These are phyloP conservation scores for Biscutella laevigata DNA, from an alignment of 441 rosid species.

Conservation along the genomic window DNA sequence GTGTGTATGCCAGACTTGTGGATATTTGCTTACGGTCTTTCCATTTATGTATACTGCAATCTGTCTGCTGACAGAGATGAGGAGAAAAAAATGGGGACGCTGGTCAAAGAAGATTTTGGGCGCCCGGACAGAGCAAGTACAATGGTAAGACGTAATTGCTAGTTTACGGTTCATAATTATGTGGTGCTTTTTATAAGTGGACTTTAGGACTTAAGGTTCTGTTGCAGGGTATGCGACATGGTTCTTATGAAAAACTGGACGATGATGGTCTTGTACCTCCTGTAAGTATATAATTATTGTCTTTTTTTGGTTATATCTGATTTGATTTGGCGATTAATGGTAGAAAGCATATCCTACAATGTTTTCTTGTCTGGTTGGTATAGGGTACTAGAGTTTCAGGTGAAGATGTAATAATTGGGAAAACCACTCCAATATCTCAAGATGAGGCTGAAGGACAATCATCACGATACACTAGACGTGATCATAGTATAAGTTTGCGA, in stretches of 20 bases:
- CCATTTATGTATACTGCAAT: constrained; percentile 7
- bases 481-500: constrained; percentile 93
- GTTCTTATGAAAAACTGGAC: constrained; percentile 93
- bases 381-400: constrained; percentile 98
- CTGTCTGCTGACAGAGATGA: constrained; percentile 54
- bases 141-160: constrained; percentile 43
- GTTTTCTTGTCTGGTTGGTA: constrained; percentile 11
- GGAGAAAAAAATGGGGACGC: constrained; percentile 99
- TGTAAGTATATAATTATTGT: constrained; percentile 33
- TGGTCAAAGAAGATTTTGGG: constrained; percentile 96
- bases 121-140: constrained; percentile 88
- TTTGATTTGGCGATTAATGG: constrained; percentile 8
- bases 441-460: constrained; percentile 94
- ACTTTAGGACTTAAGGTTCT: constrained; percentile 12
- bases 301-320: background rate
- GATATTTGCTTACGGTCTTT: constrained; percentile 5
- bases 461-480: constrained; percentile 73
- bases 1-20: constrained; percentile 28
- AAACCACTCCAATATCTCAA: constrained; percentile 85
- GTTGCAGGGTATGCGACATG: constrained; percentile 95
- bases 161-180: background rate
- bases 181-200: constrained; percentile 7
- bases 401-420: constrained; percentile 95
- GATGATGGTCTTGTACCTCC: constrained; percentile 99
- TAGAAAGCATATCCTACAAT: background rate